These are phyloP conservation scores for Eucalyptus coolabah DNA, from an alignment of 345 rosid genomes.

Conservation along the genomic window DNA sequence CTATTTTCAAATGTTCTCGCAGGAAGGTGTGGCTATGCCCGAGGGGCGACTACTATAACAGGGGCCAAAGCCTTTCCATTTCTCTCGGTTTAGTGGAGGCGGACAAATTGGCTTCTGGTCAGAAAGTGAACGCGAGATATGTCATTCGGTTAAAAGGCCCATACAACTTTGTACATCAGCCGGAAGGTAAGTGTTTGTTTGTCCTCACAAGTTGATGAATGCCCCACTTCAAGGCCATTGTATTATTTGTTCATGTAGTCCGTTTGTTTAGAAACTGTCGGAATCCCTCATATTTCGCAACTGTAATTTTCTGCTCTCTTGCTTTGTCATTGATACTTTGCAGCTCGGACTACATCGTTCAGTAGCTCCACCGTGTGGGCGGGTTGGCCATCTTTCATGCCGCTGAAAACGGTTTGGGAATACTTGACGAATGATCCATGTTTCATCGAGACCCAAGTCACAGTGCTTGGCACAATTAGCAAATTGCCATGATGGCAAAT, in stretches of 20 bases:
- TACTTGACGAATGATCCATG: background rate
- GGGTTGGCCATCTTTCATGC: background rate
- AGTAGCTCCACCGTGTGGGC: accelerated
- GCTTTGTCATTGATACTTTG: background rate
- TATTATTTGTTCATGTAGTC: background rate
- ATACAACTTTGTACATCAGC: background rate
- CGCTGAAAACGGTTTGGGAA: background rate
- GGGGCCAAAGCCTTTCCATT: too few species aligned
- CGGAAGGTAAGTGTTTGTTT: background rate
- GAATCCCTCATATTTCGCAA: background rate
- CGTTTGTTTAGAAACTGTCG: accelerated
- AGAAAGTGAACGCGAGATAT: too few species aligned
- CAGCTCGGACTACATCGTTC: background rate
- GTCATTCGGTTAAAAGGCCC: background rate
- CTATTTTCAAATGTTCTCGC: too few species aligned
- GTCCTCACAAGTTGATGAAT: background rate
- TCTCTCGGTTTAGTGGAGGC: too few species aligned
- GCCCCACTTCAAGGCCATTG: background rate
- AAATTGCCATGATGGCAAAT: background rate
- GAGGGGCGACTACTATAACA: too few species aligned
- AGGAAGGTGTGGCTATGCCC: too few species aligned
- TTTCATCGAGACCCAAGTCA: background rate
- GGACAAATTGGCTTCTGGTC: too few species aligned
- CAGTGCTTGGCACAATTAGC: background rate
- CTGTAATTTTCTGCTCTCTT: background rate